These are phyloP conservation scores for Corchorus olitorius DNA, from an alignment of 345 rosid genomes.

Conservation along the genomic window DNA sequence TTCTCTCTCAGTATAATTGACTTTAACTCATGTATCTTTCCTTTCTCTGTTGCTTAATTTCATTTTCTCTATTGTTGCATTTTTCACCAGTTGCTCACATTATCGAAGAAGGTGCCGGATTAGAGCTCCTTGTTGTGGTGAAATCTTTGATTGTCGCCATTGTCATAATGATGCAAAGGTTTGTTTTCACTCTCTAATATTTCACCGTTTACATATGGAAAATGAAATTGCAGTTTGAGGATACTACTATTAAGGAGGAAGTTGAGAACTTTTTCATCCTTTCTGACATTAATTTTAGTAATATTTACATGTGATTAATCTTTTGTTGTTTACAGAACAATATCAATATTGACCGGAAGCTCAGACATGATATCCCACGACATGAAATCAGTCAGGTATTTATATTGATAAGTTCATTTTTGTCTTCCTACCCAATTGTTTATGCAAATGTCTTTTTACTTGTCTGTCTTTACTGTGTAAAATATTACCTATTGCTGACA, in stretches of 20 bases:
- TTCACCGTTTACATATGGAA: neutral
- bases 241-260: neutral
- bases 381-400: slow-evolving; percentile 64
- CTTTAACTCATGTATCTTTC: neutral
- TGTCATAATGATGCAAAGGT: slow-evolving; percentile 87
- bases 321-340: slow-evolving; percentile 50
- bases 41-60: neutral
- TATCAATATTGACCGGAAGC: slow-evolving; percentile 56
- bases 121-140: slow-evolving; percentile 88
- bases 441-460: neutral
- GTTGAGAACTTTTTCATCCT: neutral
- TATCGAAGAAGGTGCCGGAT: slow-evolving; percentile 73
- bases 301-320: neutral
- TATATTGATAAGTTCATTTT: neutral
- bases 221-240: neutral
- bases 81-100: slow-evolving; percentile 63
- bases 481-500: slow-evolving; percentile 11
- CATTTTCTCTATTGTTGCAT: neutral
- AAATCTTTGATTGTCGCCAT: slow-evolving; percentile 82
- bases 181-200: neutral
- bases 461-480: neutral
- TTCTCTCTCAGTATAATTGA: neutral
- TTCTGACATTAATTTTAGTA: neutral
- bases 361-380: slow-evolving; percentile 82
- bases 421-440: neutral